A percentile compares a stretch with the other conserved stretches of the same genome.
Evolutionary conservation across 1,284 basidiomycete genomes (phyloP).

Genomic region (Papiliotrema terrestris): DNA sequence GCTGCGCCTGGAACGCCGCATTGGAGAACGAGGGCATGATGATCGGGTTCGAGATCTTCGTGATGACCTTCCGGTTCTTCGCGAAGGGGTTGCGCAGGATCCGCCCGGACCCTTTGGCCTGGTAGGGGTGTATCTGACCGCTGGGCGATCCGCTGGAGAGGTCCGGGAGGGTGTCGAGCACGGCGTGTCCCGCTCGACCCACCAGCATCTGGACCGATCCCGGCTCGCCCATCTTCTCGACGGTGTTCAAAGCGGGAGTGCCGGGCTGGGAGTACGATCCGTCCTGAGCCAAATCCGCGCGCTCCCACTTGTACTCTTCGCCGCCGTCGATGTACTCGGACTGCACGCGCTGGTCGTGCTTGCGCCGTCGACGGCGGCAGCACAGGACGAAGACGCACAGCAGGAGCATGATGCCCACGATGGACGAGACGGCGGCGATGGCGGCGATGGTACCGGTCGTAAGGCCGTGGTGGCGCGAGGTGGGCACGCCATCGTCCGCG

Average conservation of each 20-base stretch:
- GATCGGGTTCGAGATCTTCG: constrained; percentile 27
- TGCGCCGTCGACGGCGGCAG: constrained; percentile 54
- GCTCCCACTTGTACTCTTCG: constrained; percentile 34
- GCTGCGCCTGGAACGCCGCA: constrained; percentile 29
- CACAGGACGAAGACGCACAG: constrained; percentile 57
- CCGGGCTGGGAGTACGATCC: constrained; percentile 18
- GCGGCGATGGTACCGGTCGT: constrained; percentile 55
- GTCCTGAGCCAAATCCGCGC: constrained; percentile 2
- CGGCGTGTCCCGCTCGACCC: not conserved
- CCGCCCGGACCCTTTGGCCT: constrained; percentile 3
- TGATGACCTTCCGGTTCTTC: constrained; percentile 6
- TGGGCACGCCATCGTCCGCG: constrained; percentile 47
- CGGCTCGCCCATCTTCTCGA: constrained; percentile 19
- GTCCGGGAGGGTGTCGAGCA: not conserved
- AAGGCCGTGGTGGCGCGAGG: constrained; percentile 51
- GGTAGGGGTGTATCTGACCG: not conserved
- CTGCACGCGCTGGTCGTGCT: constrained; percentile 20
- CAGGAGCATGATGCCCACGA: constrained; percentile 59
- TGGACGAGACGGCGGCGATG: constrained; percentile 60
- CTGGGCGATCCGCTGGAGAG: not conserved
- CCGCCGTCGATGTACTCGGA: constrained; percentile 25
- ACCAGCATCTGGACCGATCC: constrained; percentile 13
- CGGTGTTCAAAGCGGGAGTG: constrained; percentile 23
- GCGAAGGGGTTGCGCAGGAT: constrained; percentile 16
- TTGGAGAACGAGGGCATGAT: constrained; percentile 25